Percentiles rank a stretch among this genome's conserved stretches.
phyloP scores from a whole-genome alignment of 1,284 basidiomycete genomes.

The Papiliotrema flavescens region DNA sequence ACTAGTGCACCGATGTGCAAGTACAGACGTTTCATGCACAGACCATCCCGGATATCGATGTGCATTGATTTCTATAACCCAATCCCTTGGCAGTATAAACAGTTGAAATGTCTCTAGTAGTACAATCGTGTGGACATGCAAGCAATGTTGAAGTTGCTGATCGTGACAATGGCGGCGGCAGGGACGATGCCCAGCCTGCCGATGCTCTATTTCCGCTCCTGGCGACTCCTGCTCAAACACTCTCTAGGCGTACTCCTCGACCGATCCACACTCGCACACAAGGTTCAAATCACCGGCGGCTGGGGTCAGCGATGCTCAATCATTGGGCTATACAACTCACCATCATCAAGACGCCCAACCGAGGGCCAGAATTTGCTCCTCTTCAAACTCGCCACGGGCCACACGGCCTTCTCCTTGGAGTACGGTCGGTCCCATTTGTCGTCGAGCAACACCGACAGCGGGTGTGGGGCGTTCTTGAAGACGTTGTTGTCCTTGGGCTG shows the following conservation, averaged over 20 bases:
- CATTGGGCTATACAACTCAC: conserved; percentile 51
- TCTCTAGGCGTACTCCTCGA: conserved; percentile 62
- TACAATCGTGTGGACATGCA: background rate
- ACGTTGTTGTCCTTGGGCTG: conserved; percentile 85
- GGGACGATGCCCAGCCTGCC: no score
- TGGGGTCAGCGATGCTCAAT: conserved; percentile 7
- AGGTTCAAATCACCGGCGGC: conserved; percentile 49
- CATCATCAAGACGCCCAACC: conserved; percentile 85
- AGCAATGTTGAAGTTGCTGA: conserved; percentile 2
- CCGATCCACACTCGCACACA: conserved; percentile 78
- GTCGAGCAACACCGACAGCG: conserved; percentile 70
- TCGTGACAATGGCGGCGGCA: background rate
- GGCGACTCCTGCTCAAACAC: background rate
- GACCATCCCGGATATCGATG: no score
- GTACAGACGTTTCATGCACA: no score
- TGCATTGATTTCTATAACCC: no score
- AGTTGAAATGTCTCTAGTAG: no score
- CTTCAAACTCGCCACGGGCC: conserved; percentile 70
- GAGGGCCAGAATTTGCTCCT: conserved; percentile 93
- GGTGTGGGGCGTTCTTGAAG: conserved; percentile 91
- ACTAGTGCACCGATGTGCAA: no score
- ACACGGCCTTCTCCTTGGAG: conserved; percentile 76
- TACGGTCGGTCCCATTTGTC: conserved; percentile 88
- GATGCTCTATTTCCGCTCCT: no score
- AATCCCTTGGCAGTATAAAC: no score